Evolutionary conservation across 345 rosid species (phyloP).

Genomic region (Viola odorata): DNA sequence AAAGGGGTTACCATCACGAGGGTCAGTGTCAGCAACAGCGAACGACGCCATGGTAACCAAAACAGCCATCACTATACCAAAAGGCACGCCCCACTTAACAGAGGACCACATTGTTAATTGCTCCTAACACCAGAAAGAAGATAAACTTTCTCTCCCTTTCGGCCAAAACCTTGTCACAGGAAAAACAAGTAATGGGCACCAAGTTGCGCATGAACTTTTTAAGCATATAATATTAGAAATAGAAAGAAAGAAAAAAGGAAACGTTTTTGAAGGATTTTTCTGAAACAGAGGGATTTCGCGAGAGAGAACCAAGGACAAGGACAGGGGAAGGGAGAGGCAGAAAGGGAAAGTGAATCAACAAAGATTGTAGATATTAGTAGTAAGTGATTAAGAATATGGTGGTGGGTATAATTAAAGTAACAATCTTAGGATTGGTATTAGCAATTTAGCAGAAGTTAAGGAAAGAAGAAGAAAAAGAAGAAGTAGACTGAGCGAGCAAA

Average conservation of each 20-base stretch:
- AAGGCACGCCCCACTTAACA: constrained; percentile 22
- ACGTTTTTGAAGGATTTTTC: background rate
- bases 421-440: background rate
- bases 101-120: constrained; percentile 36
- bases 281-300: background rate
- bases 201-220: background rate
- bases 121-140: background rate
- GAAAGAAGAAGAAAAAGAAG: background rate
- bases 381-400: background rate
- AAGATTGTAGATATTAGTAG: background rate
- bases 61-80: constrained; percentile 30
- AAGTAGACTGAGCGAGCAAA: background rate
- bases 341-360: background rate
- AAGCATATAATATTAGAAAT: background rate
- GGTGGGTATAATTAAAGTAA: background rate
- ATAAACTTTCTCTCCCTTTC: background rate
- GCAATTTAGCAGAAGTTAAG: background rate
- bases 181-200: background rate
- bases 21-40: constrained; percentile 45
- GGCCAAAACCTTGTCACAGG: background rate
- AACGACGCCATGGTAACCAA: constrained; percentile 27
- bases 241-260: background rate
- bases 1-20: constrained; percentile 51
- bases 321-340: background rate
- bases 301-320: background rate